A percentile compares a stretch with the other conserved stretches of the same genome.
Conservation (phyloP, 345 rosid genomes). For the Lumnitzera littorea region DNA sequence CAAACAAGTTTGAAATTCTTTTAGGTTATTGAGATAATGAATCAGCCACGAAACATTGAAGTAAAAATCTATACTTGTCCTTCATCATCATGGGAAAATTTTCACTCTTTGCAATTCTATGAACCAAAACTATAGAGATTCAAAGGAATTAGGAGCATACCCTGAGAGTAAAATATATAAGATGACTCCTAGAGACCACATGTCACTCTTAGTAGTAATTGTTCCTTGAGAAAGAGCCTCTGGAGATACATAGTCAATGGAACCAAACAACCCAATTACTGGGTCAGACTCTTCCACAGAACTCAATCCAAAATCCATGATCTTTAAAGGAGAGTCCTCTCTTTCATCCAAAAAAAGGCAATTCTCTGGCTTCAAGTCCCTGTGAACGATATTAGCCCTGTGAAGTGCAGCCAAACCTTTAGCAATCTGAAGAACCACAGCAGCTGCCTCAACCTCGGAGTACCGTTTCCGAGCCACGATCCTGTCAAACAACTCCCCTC, state of each 20-base stretch:
- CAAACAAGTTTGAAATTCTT: too few relatives aligned
- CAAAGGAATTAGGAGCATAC: conserved; percentile 14
- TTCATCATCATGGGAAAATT: not conserved
- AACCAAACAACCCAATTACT: conserved; percentile 61
- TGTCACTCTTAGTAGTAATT: conserved; percentile 42
- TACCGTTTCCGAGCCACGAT: conserved; percentile 41
- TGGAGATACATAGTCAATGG: conserved; percentile 60
- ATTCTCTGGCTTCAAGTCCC: conserved; percentile 68
- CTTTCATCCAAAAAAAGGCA: conserved; percentile 41
- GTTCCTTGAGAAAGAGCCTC: conserved; percentile 58
- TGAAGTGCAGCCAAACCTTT: conserved; percentile 44
- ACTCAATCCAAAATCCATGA: conserved; percentile 67
- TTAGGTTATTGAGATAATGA: too few relatives aligned
- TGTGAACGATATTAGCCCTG: conserved; percentile 42
- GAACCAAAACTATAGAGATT: not conserved
- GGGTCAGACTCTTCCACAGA: conserved; percentile 63
- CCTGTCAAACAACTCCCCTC: conserved; percentile 54
- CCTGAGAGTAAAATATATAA: conserved; percentile 56
- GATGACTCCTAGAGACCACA: conserved; percentile 71
- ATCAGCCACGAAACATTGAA: too few relatives aligned
- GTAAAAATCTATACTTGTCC: too few relatives aligned
- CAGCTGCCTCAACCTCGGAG: conserved; percentile 38
- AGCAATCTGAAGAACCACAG: conserved; percentile 48
- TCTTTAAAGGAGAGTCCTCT: conserved; percentile 54
- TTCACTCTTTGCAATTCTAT: not conserved